A percentile compares a stretch with the other conserved stretches of the same genome.
Conservation (phyloP, 805 yeast genomes). For the Wickerhamomyces hampshirensis region DNA sequence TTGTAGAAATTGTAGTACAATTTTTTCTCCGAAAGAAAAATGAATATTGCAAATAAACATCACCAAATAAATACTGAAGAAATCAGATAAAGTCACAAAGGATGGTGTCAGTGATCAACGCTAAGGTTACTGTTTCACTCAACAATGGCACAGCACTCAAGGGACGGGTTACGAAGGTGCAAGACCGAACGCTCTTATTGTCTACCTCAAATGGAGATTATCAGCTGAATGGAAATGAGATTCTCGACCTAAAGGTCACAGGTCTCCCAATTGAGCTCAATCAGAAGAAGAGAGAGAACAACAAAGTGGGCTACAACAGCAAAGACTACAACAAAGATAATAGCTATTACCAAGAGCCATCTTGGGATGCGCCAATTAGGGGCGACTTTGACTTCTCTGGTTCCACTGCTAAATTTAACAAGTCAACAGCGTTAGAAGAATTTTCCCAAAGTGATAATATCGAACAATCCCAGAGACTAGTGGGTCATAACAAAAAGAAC, state of each 20-base stretch:
- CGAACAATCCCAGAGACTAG: slow-evolving; percentile 59
- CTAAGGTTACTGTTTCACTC: slow-evolving; percentile 8
- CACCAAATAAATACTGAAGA: no score
- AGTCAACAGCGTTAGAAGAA: slow-evolving; percentile 72
- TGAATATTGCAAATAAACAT: no score
- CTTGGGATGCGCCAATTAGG: slow-evolving; percentile 26
- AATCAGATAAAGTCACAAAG: no score
- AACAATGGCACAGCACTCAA: slow-evolving; percentile 5
- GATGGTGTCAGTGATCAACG: slow-evolving; percentile 15
- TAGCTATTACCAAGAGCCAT: slow-evolving; percentile 2
- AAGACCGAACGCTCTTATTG: slow-evolving; percentile 35
- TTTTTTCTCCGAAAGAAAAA: no score
- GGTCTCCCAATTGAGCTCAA: slow-evolving; percentile 41
- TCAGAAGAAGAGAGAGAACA: slow-evolving; percentile 14
- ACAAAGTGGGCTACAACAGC: slow-evolving; percentile 7
- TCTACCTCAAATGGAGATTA: slow-evolving; percentile 37
- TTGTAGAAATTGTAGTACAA: no score
- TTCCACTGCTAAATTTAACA: slow-evolving; percentile 77
- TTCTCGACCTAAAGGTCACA: slow-evolving; percentile 51
- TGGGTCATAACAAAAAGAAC: slow-evolving; percentile 65
- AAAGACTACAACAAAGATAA: slow-evolving; percentile 9
- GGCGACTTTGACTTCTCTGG: slow-evolving; percentile 74
- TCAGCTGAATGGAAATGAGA: slow-evolving; percentile 35
- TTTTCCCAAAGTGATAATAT: slow-evolving; percentile 59
- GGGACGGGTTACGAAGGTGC: slow-evolving; percentile 25